These are phyloP conservation scores for Crotalaria pallida DNA, from an alignment of 306 rosid species.

Conservation along the genomic window DNA sequence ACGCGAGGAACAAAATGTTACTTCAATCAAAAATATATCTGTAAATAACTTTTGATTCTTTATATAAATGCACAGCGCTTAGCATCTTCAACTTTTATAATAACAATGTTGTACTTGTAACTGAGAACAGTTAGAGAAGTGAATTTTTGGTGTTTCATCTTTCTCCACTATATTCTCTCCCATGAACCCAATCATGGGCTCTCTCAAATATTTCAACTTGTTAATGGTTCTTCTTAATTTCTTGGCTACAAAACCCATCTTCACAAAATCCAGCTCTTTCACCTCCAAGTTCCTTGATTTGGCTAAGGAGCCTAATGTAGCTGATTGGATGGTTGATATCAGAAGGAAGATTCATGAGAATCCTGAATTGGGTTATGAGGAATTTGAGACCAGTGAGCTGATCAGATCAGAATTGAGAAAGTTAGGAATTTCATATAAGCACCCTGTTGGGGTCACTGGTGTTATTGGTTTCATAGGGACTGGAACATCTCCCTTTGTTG, in stretches of 20 bases:
- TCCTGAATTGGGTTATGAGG: constrained; percentile 75
- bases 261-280: constrained; percentile 32
- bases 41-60: too few relatives aligned
- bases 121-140: neutral
- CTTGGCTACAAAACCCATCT: constrained; percentile 11
- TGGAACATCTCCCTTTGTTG: constrained; percentile 68
- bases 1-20: too few relatives aligned
- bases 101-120: too few relatives aligned
- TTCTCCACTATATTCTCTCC: neutral
- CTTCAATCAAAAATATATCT: too few relatives aligned
- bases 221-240: constrained; percentile 4
- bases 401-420: constrained; percentile 59
- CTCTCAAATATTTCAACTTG: constrained; percentile 21
- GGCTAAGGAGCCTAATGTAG: constrained; percentile 43
- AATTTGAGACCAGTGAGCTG: constrained; percentile 74
- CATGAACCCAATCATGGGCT: constrained; percentile 20
- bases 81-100: too few relatives aligned
- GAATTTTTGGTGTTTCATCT: constrained; percentile 1
- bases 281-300: constrained; percentile 30
- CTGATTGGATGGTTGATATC: constrained; percentile 58
- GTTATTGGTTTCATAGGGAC: constrained; percentile 68
- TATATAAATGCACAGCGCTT: too few relatives aligned
- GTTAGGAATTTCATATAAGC: constrained; percentile 45
- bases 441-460: constrained; percentile 79
- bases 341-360: constrained; percentile 78